Evolutionary conservation across 306 rosid species (phyloP).

Genomic region (Calophaca sinica): DNA sequence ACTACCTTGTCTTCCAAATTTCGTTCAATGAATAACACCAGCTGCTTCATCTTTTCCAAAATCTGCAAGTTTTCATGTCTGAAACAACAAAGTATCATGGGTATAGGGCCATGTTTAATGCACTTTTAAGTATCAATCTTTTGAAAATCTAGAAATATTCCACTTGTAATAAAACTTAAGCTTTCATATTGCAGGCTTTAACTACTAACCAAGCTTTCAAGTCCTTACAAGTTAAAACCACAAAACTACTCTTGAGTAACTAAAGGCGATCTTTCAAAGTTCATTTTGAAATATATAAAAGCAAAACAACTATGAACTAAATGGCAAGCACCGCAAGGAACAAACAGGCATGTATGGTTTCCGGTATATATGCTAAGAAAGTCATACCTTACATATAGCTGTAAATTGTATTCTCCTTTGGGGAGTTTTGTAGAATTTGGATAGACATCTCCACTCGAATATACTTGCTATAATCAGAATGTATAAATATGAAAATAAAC

Average conservation of each 20-base stretch:
- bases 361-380: constrained; percentile 45
- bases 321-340: constrained; percentile 37
- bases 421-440: constrained; percentile 79
- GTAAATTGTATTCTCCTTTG: constrained; percentile 91
- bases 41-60: constrained; percentile 93
- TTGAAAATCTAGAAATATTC: constrained; percentile 34
- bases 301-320: constrained; percentile 31
- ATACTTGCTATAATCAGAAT: constrained; percentile 64
- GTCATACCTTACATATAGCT: constrained; percentile 73
- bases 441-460: constrained; percentile 88
- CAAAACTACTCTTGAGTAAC: neutral
- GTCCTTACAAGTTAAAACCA: constrained; percentile 15
- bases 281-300: constrained; percentile 25
- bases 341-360: constrained; percentile 34
- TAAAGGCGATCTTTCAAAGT: neutral
- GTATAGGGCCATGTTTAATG: constrained; percentile 12
- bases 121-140: constrained; percentile 8
- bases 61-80: constrained; percentile 87
- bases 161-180: constrained; percentile 22
- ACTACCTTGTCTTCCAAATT: constrained; percentile 89
- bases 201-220: constrained; percentile 34
- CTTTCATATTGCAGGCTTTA: constrained; percentile 21
- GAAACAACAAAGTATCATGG: constrained; percentile 48
- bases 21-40: constrained; percentile 83
- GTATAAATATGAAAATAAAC: constrained; percentile 37